These are phyloP conservation scores for Pleurotus giganteus DNA, from an alignment of 768 basidiomycete species.

Conservation along the genomic window DNA sequence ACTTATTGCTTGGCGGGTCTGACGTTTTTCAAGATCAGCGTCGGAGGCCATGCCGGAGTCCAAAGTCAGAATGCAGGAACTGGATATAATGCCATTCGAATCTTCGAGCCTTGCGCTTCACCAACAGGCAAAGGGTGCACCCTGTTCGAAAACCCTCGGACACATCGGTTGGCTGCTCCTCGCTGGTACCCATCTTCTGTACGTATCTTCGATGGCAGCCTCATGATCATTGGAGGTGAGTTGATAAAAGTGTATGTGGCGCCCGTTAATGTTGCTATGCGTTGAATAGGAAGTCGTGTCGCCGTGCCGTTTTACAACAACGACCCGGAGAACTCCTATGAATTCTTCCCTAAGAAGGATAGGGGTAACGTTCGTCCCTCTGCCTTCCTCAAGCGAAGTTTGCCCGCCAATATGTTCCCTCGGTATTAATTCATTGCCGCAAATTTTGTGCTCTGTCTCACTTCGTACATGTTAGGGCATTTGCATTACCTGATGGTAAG, in stretches of 20 bases:
- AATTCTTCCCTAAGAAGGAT: conserved; percentile 51
- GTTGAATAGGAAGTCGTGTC: conserved; percentile 42
- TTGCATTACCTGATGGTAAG: conserved; percentile 22
- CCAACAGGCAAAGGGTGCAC: conserved; percentile 20
- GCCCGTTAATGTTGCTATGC: no score
- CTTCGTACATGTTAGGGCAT: conserved; percentile 27
- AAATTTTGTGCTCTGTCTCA: conserved; percentile 35
- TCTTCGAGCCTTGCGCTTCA: conserved; percentile 22
- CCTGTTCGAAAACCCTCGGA: conserved; percentile 20
- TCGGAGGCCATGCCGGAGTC: conserved; percentile 14
- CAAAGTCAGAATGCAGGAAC: not conserved
- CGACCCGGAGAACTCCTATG: conserved; percentile 38
- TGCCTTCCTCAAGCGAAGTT: conserved; percentile 46
- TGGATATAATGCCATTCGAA: conserved; percentile 19
- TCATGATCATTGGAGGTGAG: no score
- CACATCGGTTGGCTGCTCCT: conserved; percentile 16
- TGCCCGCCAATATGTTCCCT: conserved; percentile 55
- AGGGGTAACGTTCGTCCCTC: conserved; percentile 40
- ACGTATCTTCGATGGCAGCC: conserved; percentile 19
- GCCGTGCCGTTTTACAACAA: conserved; percentile 14
- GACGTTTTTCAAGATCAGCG: conserved; percentile 16
- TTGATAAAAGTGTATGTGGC: no score
- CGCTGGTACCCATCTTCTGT: conserved; percentile 24
- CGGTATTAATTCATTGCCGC: conserved; percentile 37
- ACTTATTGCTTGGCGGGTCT: not conserved